These are phyloP conservation scores for Aspergillus sp. DNA, from an alignment of 2,329 filamentous ascomycete species.

Conservation along the genomic window DNA sequence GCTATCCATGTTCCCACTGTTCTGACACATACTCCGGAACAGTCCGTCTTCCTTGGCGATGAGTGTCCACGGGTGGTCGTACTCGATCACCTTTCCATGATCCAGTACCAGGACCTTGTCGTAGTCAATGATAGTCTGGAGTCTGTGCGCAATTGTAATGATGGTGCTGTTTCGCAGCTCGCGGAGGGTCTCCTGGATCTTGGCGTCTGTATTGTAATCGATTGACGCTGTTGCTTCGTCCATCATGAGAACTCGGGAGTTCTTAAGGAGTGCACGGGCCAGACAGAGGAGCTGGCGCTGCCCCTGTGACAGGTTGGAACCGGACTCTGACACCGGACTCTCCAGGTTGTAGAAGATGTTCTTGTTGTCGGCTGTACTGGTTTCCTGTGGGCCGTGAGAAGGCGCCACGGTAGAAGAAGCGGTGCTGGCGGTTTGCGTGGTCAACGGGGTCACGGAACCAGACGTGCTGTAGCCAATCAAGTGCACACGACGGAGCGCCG, in stretches of 20 bases:
- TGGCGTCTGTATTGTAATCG: conserved; percentile 89
- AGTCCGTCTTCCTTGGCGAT: conserved; percentile 62
- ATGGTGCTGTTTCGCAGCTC: conserved; percentile 81
- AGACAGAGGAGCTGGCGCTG: conserved; percentile 92
- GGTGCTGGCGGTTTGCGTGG: conserved; percentile 5
- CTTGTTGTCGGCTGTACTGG: conserved; percentile 62
- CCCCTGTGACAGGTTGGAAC: conserved; percentile 89
- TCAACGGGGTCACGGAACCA: conserved; percentile 29
- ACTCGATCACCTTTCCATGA: conserved; percentile 80
- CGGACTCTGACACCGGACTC: conserved; percentile 79
- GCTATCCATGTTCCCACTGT: conserved; percentile 56
- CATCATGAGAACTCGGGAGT: conserved; percentile 93
- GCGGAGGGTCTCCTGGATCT: conserved; percentile 95
- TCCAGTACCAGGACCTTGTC: conserved; percentile 95
- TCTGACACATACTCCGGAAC: conserved; percentile 64
- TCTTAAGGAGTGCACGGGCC: conserved; percentile 84
- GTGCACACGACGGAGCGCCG: conserved; percentile 78
- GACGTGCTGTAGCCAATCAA: conserved; percentile 54
- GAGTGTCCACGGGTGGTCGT: conserved; percentile 79
- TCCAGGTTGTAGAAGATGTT: conserved; percentile 87
- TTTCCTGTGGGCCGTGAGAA: conserved; percentile 15
- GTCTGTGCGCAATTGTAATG: conserved; percentile 89
- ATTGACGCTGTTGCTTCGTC: conserved; percentile 97
- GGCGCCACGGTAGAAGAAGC: conserved; percentile 16
- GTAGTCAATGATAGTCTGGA: conserved; percentile 97